Percentiles rank a stretch among this genome's conserved stretches.
Conservation (phyloP, 768 basidiomycete species). For the Xerocomus potaroensis region DNA sequence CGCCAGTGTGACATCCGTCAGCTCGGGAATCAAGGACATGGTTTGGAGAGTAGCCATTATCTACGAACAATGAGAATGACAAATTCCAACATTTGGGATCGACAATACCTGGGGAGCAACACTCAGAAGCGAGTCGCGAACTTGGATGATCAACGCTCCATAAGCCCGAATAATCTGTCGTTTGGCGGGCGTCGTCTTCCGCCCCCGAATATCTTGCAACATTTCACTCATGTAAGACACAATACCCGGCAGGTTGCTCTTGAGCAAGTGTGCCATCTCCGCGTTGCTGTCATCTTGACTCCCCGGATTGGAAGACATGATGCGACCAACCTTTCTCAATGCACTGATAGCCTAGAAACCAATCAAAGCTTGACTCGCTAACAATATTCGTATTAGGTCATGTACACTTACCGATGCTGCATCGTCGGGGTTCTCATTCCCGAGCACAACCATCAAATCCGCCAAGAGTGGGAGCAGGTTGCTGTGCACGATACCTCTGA, state of each 20-base stretch:
- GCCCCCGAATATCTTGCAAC: conserved; percentile 79
- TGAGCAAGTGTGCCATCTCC: conserved; percentile 58
- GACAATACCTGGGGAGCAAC: conserved; percentile 80
- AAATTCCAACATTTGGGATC: neutral
- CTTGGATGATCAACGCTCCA: conserved; percentile 61
- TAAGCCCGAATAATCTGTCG: conserved; percentile 75
- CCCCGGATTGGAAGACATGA: conserved; percentile 23
- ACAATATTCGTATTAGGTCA: conserved; percentile 23
- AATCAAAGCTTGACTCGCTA: conserved; percentile 31
- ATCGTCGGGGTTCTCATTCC: conserved; percentile 53
- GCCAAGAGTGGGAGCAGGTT: conserved; percentile 67
- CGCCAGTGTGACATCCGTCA: conserved; percentile 73
- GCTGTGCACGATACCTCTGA: conserved; percentile 56
- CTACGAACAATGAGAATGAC: conserved; percentile 38
- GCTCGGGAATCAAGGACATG: conserved; percentile 67
- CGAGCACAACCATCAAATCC: conserved; percentile 72
- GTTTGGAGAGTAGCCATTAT: conserved; percentile 96
- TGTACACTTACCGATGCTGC: conserved; percentile 41
- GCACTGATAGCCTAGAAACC: conserved; percentile 43
- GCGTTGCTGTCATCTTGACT: conserved; percentile 27
- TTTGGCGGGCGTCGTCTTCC: conserved; percentile 65
- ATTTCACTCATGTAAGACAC: conserved; percentile 82
- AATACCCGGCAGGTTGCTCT: conserved; percentile 76
- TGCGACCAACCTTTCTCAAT: conserved; percentile 40
- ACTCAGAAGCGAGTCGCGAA: conserved; percentile 67